These are phyloP conservation scores for Salix purpurea DNA, from an alignment of 345 rosid genomes.

Conservation along the genomic window DNA sequence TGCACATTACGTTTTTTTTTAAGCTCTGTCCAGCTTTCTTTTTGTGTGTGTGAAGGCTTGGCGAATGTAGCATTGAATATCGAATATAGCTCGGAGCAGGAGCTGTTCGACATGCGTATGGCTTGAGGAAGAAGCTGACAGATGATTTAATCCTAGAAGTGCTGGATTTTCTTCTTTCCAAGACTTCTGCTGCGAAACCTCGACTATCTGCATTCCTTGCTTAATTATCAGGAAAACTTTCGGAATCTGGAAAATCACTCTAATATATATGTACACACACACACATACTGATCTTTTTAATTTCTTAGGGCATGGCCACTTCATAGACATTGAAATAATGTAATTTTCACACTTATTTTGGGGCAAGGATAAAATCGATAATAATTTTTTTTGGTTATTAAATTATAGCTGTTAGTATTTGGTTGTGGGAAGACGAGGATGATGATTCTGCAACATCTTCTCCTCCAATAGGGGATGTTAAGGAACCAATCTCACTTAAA, in stretches of 20 bases:
- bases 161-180: neutral
- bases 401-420: neutral
- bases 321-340: no score
- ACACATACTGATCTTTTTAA: neutral
- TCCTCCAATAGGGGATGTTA: constrained; percentile 19
- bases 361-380: no score
- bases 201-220: neutral
- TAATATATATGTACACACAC: neutral
- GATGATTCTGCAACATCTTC: constrained; percentile 67
- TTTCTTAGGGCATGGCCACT: neutral
- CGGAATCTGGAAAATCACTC: neutral
- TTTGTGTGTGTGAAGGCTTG: neutral
- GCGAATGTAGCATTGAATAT: no score
- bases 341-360: no score
- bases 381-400: neutral
- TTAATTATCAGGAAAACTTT: neutral
- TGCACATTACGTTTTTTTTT: neutral
- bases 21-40: neutral
- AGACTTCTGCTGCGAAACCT: neutral
- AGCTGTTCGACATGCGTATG: neutral
- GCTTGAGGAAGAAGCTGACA: neutral
- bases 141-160: neutral
- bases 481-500: no score
- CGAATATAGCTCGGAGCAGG: neutral
- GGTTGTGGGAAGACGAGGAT: constrained; percentile 66